Conservation (phyloP, 306 rosid genomes). For the Vigna reflexopilosa region DNA sequence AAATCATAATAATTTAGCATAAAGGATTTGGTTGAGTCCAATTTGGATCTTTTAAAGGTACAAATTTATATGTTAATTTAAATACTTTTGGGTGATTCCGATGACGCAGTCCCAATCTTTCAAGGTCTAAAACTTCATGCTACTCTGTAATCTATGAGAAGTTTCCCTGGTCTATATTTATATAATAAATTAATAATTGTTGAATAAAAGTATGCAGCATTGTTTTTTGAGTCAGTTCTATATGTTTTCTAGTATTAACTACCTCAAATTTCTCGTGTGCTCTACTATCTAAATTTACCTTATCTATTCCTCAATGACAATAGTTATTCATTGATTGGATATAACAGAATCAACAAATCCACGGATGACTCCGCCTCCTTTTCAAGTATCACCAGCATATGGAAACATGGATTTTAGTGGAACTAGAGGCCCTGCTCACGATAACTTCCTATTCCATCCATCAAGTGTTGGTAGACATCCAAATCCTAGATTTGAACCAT, state of each 20-base stretch:
- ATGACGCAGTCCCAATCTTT: slow-evolving; percentile 18
- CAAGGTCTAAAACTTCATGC: slow-evolving; percentile 17
- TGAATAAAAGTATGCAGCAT: slow-evolving; percentile 17
- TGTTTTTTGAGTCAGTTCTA: slow-evolving; percentile 14
- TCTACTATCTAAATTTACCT: slow-evolving; percentile 13
- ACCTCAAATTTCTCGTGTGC: slow-evolving; percentile 16
- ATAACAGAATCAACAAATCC: slow-evolving; percentile 60
- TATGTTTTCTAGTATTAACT: slow-evolving; percentile 3
- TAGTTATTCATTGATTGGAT: slow-evolving; percentile 37
- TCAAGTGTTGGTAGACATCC: slow-evolving; percentile 45
- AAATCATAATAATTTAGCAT: slow-evolving; percentile 9
- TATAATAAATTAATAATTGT: slow-evolving; percentile 2
- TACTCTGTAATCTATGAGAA: background rate
- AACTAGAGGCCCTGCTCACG: slow-evolving; percentile 52
- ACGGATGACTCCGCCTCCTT: slow-evolving; percentile 51
- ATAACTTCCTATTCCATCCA: slow-evolving; percentile 50
- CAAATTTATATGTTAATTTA: background rate
- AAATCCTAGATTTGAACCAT: slow-evolving; percentile 57
- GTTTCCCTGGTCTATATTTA: slow-evolving; percentile 12
- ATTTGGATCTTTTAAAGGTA: background rate
- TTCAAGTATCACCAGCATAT: slow-evolving; percentile 50
- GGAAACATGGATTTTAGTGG: slow-evolving; percentile 59
- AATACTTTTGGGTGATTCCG: slow-evolving; percentile 3
- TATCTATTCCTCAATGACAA: slow-evolving; percentile 40
- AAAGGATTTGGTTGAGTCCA: slow-evolving; percentile 21